Evolutionary conservation across 208 protist genomes (phyloP).

Genomic region (Phytomonas serpens): DNA sequence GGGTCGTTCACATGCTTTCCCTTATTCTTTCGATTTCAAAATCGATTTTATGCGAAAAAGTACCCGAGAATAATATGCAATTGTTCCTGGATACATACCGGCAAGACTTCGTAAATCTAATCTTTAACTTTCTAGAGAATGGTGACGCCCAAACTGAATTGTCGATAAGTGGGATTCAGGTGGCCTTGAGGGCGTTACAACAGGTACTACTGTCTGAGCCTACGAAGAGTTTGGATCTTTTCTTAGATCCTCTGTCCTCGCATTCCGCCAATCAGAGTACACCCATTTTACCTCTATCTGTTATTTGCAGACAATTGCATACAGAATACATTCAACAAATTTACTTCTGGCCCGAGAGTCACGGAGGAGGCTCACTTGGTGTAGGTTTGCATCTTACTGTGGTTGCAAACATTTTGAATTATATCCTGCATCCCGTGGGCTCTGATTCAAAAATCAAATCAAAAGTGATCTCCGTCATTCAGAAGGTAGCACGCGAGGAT

Average conservation of each 20-base stretch:
- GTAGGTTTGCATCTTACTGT: constrained; percentile 79
- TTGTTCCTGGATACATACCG: constrained; percentile 49
- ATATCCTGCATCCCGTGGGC: constrained; percentile 38
- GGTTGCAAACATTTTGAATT: constrained; percentile 65
- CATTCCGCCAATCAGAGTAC: not conserved
- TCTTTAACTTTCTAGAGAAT: constrained; percentile 66
- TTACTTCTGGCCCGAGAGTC: constrained; percentile 69
- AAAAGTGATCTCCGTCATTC: constrained; percentile 44
- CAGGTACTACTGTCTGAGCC: not conserved
- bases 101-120: constrained; percentile 32
- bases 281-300: constrained; percentile 16
- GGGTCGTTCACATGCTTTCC: constrained; percentile 80
- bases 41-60: constrained; percentile 52
- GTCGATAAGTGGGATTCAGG: constrained; percentile 74
- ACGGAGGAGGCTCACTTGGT: constrained; percentile 68
- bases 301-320: constrained; percentile 64
- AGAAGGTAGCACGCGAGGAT: constrained; percentile 72
- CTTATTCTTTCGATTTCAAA: constrained; percentile 71
- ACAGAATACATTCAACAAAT: constrained; percentile 73
- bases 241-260: not conserved
- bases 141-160: constrained; percentile 63
- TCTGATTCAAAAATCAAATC: constrained; percentile 20
- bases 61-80: constrained; percentile 9
- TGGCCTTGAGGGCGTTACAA: constrained; percentile 52
- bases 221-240: not conserved